These are phyloP conservation scores for Pseudohalonectria lignicola DNA, from an alignment of 2,329 filamentous ascomycete species.

Conservation along the genomic window DNA sequence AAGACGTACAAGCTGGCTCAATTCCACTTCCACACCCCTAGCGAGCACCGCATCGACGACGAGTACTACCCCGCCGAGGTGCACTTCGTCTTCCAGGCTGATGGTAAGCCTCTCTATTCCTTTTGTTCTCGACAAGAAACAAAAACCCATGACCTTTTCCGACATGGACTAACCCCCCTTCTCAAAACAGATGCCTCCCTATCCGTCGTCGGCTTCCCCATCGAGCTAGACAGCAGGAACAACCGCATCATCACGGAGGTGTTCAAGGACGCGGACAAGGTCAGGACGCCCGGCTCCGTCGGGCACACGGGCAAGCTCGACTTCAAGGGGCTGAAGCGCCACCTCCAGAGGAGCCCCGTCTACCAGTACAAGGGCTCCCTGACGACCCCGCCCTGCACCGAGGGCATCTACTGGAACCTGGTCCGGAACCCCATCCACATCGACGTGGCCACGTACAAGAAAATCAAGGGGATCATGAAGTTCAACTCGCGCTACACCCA, in stretches of 20 bases:
- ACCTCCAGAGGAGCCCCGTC: slow-evolving; percentile 1
- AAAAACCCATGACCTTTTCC: too few relatives aligned
- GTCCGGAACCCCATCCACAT: slow-evolving; percentile 34
- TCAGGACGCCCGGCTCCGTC: slow-evolving; percentile 24
- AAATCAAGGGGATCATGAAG: slow-evolving; percentile 39
- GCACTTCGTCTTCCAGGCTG: slow-evolving; percentile 27
- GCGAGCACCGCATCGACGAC: slow-evolving; percentile 42
- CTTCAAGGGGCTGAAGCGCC: slow-evolving; percentile 22
- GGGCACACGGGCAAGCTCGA: slow-evolving; percentile 24
- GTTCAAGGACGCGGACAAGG: slow-evolving; percentile 24
- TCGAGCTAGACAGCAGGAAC: slow-evolving; percentile 17
- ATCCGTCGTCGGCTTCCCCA: slow-evolving; percentile 25
- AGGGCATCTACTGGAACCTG: slow-evolving; percentile 43
- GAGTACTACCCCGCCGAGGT: slow-evolving; percentile 27
- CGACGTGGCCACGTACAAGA: slow-evolving; percentile 34
- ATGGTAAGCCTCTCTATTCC: slow-evolving; percentile 10
- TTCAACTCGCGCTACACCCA: slow-evolving; percentile 47
- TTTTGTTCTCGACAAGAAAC: too few relatives aligned
- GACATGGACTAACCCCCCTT: too few relatives aligned
- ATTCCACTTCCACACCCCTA: slow-evolving; percentile 51
- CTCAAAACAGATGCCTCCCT: slow-evolving; percentile 15
- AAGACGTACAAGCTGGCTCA: slow-evolving; percentile 33
- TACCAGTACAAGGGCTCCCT: slow-evolving; percentile 42
- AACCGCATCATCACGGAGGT: slow-evolving; percentile 22
- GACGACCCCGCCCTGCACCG: slow-evolving; percentile 51